These are phyloP conservation scores for Austroboletus novae-zelandiae DNA, from an alignment of 1,284 basidiomycete species.

Conservation along the genomic window DNA sequence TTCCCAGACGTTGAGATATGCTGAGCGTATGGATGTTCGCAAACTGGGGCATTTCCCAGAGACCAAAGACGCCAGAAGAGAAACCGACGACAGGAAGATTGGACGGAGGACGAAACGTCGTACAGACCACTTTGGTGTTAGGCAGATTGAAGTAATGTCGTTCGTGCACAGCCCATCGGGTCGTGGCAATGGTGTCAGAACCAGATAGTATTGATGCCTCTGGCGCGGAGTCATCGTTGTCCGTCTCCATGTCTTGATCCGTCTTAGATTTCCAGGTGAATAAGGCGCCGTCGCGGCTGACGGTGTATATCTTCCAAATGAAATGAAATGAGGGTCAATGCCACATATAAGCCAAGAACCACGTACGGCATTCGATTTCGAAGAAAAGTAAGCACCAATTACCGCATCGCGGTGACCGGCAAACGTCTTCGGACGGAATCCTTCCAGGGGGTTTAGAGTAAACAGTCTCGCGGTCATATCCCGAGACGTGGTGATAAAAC, in stretches of 20 bases:
- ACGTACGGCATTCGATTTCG: conserved; percentile 75
- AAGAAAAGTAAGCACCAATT: conserved; percentile 85
- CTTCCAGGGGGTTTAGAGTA: conserved; percentile 87
- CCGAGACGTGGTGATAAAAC: conserved; percentile 92
- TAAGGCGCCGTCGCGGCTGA: conserved; percentile 93
- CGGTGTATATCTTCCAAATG: conserved; percentile 69
- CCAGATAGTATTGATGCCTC: conserved; percentile 45
- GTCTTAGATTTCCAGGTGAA: conserved; percentile 91
- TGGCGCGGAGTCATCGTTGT: conserved; percentile 56
- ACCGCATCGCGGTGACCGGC: conserved; percentile 93
- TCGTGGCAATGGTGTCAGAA: conserved; percentile 62
- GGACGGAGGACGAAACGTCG: conserved; percentile 85
- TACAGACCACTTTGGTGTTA: conserved; percentile 85
- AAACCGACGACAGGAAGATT: conserved; percentile 93
- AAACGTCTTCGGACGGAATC: conserved; percentile 95
- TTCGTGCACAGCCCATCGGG: conserved; percentile 89
- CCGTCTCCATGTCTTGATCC: conserved; percentile 41
- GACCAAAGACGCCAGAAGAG: conserved; percentile 91
- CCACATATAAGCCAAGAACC: not conserved
- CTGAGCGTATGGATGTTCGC: conserved; percentile 93
- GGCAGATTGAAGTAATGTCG: conserved; percentile 93
- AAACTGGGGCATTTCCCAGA: conserved; percentile 95
- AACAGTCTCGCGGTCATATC: conserved; percentile 98
- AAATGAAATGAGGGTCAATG: not conserved
- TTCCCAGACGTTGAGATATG: conserved; percentile 98